These are phyloP conservation scores for Vanderwaltozyma verrucispora DNA, from an alignment of 805 yeast species.

Conservation along the genomic window DNA sequence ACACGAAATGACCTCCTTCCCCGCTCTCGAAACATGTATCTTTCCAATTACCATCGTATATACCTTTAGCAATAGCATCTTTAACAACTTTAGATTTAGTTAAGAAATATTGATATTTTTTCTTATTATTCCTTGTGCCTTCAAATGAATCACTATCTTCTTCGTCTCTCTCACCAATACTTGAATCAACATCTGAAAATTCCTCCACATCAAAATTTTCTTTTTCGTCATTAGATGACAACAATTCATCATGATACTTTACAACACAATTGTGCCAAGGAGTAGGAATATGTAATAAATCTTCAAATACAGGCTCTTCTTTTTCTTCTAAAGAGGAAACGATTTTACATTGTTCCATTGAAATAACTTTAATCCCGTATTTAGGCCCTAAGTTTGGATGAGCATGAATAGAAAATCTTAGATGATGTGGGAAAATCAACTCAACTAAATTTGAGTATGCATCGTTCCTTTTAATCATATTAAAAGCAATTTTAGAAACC, in stretches of 20 bases:
- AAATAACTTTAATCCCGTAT: constrained; percentile 43
- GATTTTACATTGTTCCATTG: constrained; percentile 34
- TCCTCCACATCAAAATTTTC: background rate
- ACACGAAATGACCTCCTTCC: constrained; percentile 27
- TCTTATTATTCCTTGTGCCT: constrained; percentile 5
- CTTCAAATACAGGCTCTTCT: constrained; percentile 38
- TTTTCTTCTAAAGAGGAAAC: constrained; percentile 33
- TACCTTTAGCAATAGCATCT: constrained; percentile 30
- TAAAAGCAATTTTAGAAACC: constrained; percentile 46
- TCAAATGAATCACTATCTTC: background rate
- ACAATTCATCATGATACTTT: constrained; percentile 2
- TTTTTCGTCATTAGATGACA: background rate
- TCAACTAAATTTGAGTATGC: constrained; percentile 57
- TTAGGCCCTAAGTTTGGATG: constrained; percentile 52
- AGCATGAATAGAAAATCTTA: constrained; percentile 52
- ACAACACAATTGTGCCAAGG: constrained; percentile 57
- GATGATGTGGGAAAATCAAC: constrained; percentile 46
- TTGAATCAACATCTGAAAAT: background rate
- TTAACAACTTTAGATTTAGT: constrained; percentile 30
- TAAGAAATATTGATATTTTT: constrained; percentile 17
- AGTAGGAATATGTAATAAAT: constrained; percentile 51
- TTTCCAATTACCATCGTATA: constrained; percentile 29
- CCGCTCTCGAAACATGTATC: constrained; percentile 25
- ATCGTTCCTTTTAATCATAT: constrained; percentile 55
- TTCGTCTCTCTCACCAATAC: background rate